Percentiles rank a stretch among this genome's conserved stretches.
phyloP scores from a whole-genome alignment of 1,284 basidiomycete genomes.

The Malassezia japonica region DNA sequence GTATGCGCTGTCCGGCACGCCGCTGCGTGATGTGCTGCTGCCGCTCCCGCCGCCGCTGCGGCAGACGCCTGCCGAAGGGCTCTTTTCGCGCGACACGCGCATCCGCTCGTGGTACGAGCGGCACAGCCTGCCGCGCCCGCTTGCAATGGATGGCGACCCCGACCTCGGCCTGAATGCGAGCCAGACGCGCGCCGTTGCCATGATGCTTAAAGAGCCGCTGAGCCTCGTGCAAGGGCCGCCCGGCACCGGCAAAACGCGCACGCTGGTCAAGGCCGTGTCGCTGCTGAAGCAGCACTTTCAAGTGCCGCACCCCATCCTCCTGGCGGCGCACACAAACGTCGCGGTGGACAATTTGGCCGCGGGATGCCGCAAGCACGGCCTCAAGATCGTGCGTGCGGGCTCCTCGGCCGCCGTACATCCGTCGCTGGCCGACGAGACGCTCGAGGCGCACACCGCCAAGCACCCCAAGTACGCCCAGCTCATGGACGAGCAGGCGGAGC shows the following conservation, averaged over 20 bases:
- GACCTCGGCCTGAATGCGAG: conserved; percentile 62
- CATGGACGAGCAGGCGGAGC: conserved; percentile 36
- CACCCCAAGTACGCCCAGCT: conserved; percentile 57
- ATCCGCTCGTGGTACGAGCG: conserved; percentile 49
- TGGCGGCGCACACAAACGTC: conserved; percentile 85
- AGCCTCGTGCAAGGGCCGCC: conserved; percentile 85
- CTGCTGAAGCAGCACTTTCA: conserved; percentile 78
- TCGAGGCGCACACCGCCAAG: conserved; percentile 59
- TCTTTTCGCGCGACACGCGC: conserved; percentile 54
- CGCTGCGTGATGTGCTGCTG: conserved; percentile 46
- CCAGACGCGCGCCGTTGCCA: conserved; percentile 73
- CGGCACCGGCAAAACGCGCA: conserved; percentile 90
- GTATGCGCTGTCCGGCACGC: conserved; percentile 30
- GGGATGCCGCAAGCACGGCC: conserved; percentile 54
- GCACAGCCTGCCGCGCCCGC: conserved; percentile 53
- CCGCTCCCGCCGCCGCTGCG: conserved; percentile 56
- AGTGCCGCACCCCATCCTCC: conserved; percentile 70
- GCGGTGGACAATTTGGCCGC: conserved; percentile 88
- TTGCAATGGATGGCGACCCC: conserved; percentile 72
- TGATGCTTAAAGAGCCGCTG: conserved; percentile 69
- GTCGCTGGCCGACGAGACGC: conserved; percentile 57
- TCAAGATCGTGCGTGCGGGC: conserved; percentile 70
- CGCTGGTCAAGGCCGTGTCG: conserved; percentile 72
- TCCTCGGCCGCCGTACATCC: conserved; percentile 54
- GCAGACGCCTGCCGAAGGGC: conserved; percentile 52